Conservation (phyloP, 2,329 filamentous ascomycete species). For the Sarocladium oryzae region DNA sequence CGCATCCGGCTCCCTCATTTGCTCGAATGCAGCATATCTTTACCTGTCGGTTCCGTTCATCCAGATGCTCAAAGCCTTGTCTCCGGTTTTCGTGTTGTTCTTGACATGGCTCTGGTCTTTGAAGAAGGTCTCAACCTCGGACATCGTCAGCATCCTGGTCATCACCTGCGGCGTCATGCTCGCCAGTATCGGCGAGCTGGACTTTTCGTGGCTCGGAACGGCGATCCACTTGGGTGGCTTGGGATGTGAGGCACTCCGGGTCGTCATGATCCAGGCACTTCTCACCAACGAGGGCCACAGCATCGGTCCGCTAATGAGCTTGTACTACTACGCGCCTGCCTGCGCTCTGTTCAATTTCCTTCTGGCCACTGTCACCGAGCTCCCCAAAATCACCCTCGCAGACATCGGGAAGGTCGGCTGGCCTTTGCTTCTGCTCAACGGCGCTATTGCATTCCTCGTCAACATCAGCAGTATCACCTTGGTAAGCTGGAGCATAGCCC, state of each 20-base stretch:
- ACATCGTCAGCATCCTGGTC: slow-evolving; percentile 42
- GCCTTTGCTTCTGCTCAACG: slow-evolving; percentile 63
- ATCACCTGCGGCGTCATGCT: slow-evolving; percentile 47
- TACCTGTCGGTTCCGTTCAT: slow-evolving; percentile 64
- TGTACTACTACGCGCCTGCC: slow-evolving; percentile 85
- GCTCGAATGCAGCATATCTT: slow-evolving; percentile 61
- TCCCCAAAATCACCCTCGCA: slow-evolving; percentile 56
- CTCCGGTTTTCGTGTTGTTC: slow-evolving; percentile 60
- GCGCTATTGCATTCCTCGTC: slow-evolving; percentile 69
- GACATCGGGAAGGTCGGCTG: slow-evolving; percentile 62
- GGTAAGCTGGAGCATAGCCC: slow-evolving; percentile 43
- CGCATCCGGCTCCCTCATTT: slow-evolving; percentile 60
- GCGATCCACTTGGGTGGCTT: slow-evolving; percentile 69
- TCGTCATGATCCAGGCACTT: slow-evolving; percentile 81
- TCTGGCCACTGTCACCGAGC: slow-evolving; percentile 63
- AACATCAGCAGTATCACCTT: slow-evolving; percentile 84
- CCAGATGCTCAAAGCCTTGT: slow-evolving; percentile 65
- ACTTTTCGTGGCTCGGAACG: slow-evolving; percentile 61
- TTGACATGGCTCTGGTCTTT: slow-evolving; percentile 55
- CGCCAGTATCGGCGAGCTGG: slow-evolving; percentile 56
- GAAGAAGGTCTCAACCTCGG: slow-evolving; percentile 37
- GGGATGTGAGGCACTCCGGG: slow-evolving; percentile 70
- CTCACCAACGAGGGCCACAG: slow-evolving; percentile 70
- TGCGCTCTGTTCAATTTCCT: slow-evolving; percentile 75
- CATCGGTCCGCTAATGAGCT: slow-evolving; percentile 82